Evolutionary conservation across 306 rosid species (phyloP).

Genomic region (Rosa rugosa): DNA sequence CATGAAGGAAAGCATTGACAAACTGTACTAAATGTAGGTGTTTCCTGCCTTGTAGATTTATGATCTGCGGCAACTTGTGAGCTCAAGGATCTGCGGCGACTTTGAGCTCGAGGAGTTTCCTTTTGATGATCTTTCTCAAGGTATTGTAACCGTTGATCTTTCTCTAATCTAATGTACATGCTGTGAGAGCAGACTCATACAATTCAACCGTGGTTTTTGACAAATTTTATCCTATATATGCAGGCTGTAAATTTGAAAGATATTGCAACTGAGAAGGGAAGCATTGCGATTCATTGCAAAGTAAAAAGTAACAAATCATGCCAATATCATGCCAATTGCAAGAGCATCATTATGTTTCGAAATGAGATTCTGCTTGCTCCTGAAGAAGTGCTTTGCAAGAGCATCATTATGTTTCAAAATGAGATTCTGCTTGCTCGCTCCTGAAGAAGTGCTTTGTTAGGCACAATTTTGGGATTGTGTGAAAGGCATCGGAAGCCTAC

Average conservation of each 20-base stretch:
- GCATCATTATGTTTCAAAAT: neutral
- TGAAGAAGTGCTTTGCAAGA: neutral
- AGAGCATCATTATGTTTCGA: neutral
- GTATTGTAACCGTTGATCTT: neutral
- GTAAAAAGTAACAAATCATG: neutral
- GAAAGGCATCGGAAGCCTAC: neutral
- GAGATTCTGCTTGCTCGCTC: neutral
- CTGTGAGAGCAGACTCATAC: neutral
- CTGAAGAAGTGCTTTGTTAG: neutral
- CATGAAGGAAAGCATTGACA: neutral
- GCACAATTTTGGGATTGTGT: neutral
- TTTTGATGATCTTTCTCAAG: conserved; percentile 3
- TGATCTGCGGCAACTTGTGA: neutral
- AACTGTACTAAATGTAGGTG: neutral
- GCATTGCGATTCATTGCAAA: neutral
- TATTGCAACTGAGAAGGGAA: neutral
- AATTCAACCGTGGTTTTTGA: neutral
- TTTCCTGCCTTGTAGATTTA: neutral
- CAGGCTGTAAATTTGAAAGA: neutral
- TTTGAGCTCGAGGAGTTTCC: neutral
- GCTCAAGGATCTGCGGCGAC: neutral
- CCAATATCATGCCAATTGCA: neutral
- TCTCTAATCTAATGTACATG: neutral
- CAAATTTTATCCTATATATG: neutral
- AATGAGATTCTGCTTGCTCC: neutral